Percentiles rank a stretch among this genome's conserved stretches.
Conservation (phyloP, 2,329 filamentous ascomycete genomes). For the Xylariaceae sp. region DNA sequence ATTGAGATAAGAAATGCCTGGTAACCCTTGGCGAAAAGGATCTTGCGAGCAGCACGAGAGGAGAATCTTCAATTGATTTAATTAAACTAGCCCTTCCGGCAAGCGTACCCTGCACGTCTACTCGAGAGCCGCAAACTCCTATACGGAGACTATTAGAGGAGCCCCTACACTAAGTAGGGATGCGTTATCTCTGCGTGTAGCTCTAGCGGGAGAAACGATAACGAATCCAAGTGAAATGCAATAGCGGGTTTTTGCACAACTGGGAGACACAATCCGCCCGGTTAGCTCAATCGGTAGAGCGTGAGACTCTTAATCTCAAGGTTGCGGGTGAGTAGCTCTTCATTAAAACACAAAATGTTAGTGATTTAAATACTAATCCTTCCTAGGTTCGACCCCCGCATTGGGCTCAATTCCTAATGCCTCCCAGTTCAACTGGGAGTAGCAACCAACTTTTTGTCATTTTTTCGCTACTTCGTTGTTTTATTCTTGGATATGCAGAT, state of each 20-base stretch:
- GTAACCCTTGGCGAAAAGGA: too few species aligned
- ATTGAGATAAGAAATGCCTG: too few species aligned
- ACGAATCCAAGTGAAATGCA: background rate
- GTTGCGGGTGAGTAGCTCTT: slow-evolving; percentile 39
- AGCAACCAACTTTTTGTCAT: slow-evolving; percentile 13
- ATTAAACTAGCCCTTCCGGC: too few species aligned
- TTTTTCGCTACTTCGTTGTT: slow-evolving; percentile 1
- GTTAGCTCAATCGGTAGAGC: slow-evolving; percentile 77
- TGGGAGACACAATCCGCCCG: slow-evolving; percentile 45
- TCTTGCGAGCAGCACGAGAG: too few species aligned
- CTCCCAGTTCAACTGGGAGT: slow-evolving; percentile 11
- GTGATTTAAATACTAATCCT: background rate
- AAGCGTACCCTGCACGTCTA: too few species aligned
- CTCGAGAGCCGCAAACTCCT: too few species aligned
- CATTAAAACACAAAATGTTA: background rate
- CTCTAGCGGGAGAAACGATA: too few species aligned
- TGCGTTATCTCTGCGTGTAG: too few species aligned
- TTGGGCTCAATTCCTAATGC: slow-evolving; percentile 31
- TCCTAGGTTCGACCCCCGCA: slow-evolving; percentile 29
- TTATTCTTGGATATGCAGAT: too few species aligned
- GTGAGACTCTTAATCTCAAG: slow-evolving; percentile 69
- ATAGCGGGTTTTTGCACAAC: slow-evolving; percentile 2
- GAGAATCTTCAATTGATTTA: too few species aligned
- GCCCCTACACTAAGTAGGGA: too few species aligned
- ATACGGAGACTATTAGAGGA: too few species aligned